Percentiles rank a stretch among this genome's conserved stretches.
These are phyloP conservation scores for Lactarius akahatsu DNA, from an alignment of 768 basidiomycete species.

Conservation along the genomic window DNA sequence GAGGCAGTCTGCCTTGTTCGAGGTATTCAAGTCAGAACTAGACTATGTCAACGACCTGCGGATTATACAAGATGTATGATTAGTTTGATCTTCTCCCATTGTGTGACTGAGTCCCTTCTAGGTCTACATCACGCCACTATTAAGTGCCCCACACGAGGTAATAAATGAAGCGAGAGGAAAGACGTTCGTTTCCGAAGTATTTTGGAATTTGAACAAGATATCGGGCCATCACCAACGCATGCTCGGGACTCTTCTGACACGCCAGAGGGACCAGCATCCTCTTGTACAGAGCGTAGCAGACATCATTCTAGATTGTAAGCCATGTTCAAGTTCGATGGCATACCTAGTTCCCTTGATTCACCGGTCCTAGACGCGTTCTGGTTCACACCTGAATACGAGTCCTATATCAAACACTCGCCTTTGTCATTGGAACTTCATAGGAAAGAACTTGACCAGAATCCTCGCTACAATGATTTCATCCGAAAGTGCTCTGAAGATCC, in stretches of 20 bases:
- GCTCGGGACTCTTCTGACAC: constrained; percentile 67
- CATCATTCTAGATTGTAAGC: constrained; percentile 75
- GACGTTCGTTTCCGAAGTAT: constrained; percentile 77
- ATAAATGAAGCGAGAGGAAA: constrained; percentile 53
- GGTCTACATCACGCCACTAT: constrained; percentile 74
- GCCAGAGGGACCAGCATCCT: constrained; percentile 85
- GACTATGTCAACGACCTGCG: constrained; percentile 85
- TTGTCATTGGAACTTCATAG: constrained; percentile 81
- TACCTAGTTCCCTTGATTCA: constrained; percentile 4
- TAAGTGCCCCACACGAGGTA: constrained; percentile 60
- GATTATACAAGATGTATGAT: constrained; percentile 59
- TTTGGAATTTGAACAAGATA: constrained; percentile 77
- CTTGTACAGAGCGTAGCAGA: constrained; percentile 81
- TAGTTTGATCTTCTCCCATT: not conserved
- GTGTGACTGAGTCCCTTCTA: constrained; percentile 33
- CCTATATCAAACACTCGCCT: constrained; percentile 87
- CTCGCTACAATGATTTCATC: constrained; percentile 64
- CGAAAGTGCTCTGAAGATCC: constrained; percentile 61
- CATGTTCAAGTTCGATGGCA: not conserved
- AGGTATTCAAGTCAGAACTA: constrained; percentile 85
- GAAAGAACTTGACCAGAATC: constrained; percentile 68
- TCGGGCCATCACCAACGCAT: constrained; percentile 64
- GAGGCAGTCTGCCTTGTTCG: constrained; percentile 84
- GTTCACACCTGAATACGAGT: constrained; percentile 69
- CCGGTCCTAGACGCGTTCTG: constrained; percentile 35